phyloP scores from a whole-genome alignment of 495 filamentous ascomycete genomes.

The Paragyromitra xinjiangensis region DNA sequence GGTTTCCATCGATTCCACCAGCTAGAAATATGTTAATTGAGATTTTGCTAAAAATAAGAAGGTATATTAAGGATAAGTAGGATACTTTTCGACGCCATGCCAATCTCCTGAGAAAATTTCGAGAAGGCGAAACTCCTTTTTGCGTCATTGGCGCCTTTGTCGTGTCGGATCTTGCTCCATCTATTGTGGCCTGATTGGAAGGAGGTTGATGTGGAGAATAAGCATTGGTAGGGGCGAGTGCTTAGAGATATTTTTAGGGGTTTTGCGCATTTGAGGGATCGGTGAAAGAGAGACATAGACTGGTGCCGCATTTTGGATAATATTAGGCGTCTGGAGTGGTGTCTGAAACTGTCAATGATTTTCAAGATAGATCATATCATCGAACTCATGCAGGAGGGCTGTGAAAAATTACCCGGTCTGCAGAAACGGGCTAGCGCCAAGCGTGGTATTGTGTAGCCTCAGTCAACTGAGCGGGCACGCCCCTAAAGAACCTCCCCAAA shows the following conservation, averaged over 20 bases:
- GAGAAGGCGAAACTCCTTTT: slow-evolving; percentile 61
- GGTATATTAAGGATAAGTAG: background rate
- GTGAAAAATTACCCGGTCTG: slow-evolving; percentile 38
- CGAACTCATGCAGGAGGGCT: background rate
- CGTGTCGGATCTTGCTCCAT: slow-evolving; percentile 95
- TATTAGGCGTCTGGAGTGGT: background rate
- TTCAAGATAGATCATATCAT: slow-evolving; percentile 8
- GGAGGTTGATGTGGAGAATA: slow-evolving; percentile 65
- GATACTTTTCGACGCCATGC: slow-evolving; percentile 66
- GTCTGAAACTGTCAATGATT: slow-evolving; percentile 33
- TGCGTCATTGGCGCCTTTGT: slow-evolving; percentile 70
- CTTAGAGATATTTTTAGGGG: slow-evolving; percentile 17
- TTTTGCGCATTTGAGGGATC: slow-evolving; percentile 24
- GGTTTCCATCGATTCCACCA: slow-evolving; percentile 74
- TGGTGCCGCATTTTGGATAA: slow-evolving; percentile 24
- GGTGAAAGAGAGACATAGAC: slow-evolving; percentile 14
- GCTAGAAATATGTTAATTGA: slow-evolving; percentile 61
- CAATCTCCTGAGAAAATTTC: slow-evolving; percentile 65
- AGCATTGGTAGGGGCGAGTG: slow-evolving; percentile 24
- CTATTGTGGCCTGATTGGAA: slow-evolving; percentile 79
- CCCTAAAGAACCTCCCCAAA: slow-evolving; percentile 47
- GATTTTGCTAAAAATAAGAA: slow-evolving; percentile 58
- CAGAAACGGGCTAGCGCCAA: slow-evolving; percentile 34
- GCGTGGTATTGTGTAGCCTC: slow-evolving; percentile 11
- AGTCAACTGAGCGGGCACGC: slow-evolving; percentile 12